Percentiles rank a stretch among this genome's conserved stretches.
Conservation (phyloP, 2,329 filamentous ascomycete genomes). For the Cladophialophora psammophila region DNA sequence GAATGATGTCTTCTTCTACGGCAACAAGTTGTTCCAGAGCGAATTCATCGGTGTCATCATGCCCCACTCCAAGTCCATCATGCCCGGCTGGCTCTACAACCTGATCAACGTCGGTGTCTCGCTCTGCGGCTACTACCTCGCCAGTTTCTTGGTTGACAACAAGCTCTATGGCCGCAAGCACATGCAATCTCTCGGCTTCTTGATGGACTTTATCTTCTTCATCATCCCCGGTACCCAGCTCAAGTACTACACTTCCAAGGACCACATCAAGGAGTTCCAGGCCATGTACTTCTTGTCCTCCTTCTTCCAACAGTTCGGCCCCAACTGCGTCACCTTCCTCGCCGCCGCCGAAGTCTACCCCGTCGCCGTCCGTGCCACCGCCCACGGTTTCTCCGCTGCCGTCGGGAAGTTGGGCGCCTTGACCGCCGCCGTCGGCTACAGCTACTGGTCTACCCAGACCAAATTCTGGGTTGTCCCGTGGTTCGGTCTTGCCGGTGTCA, state of each 20-base stretch:
- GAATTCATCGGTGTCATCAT: constrained; percentile 88
- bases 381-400: constrained; percentile 93
- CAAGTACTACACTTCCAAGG: constrained; percentile 76
- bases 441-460: constrained; percentile 79
- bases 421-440: constrained; percentile 86
- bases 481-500: constrained; percentile 88
- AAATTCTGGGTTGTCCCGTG: constrained; percentile 77
- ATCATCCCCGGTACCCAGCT: constrained; percentile 89
- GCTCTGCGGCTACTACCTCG: constrained; percentile 86
- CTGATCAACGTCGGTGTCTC: constrained; percentile 88
- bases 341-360: constrained; percentile 97
- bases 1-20: constrained; percentile 99
- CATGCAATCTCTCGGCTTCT: constrained; percentile 95
- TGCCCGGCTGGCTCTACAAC: constrained; percentile 92
- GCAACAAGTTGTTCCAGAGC: constrained; percentile 95
- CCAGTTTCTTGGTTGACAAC: constrained; percentile 87
- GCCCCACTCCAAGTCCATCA: constrained; percentile 71
- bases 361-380: constrained; percentile 88
- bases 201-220: constrained; percentile 93
- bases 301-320: constrained; percentile 99
- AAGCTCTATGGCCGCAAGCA: constrained; percentile 94
- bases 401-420: constrained; percentile 88
- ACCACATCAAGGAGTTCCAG: constrained; percentile 86
- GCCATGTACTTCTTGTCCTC: constrained; percentile 95
- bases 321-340: constrained; percentile 95